phyloP scores from a whole-genome alignment of 225 moss, liverwort and hornwort genomes.

The Neckera pumila region DNA sequence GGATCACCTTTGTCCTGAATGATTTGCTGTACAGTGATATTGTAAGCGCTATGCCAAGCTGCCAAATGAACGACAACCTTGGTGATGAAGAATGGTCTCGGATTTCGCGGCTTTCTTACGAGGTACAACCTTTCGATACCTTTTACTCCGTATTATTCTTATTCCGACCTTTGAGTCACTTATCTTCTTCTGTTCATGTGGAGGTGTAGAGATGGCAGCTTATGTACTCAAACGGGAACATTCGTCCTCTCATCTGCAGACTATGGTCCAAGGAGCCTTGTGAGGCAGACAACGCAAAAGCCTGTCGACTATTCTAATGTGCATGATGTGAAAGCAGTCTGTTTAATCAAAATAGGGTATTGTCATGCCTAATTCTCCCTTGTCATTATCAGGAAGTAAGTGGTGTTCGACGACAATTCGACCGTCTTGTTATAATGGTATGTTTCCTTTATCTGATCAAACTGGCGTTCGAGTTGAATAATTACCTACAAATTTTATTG shows the following conservation, averaged over 20 bases:
- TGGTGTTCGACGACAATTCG: constrained; percentile 51
- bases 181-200: background rate
- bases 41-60: constrained; percentile 19
- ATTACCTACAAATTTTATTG: background rate
- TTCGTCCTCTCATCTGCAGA: background rate
- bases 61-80: background rate
- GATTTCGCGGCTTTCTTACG: constrained; percentile 10
- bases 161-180: background rate
- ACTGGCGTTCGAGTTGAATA: background rate
- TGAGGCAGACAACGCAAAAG: background rate
- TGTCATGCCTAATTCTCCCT: background rate
- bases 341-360: background rate
- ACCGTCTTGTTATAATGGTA: constrained; percentile 78
- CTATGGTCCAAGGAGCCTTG: background rate
- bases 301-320: background rate
- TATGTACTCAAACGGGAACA: background rate
- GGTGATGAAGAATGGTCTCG: background rate
- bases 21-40: constrained; percentile 19
- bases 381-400: constrained; percentile 36
- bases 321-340: background rate
- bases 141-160: background rate
- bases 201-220: background rate
- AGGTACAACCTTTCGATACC: constrained; percentile 1
- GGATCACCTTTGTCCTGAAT: background rate
- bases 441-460: background rate